Conservation (phyloP, 2,329 filamentous ascomycete species). For the Phaeosphaeriaceae sp. region DNA sequence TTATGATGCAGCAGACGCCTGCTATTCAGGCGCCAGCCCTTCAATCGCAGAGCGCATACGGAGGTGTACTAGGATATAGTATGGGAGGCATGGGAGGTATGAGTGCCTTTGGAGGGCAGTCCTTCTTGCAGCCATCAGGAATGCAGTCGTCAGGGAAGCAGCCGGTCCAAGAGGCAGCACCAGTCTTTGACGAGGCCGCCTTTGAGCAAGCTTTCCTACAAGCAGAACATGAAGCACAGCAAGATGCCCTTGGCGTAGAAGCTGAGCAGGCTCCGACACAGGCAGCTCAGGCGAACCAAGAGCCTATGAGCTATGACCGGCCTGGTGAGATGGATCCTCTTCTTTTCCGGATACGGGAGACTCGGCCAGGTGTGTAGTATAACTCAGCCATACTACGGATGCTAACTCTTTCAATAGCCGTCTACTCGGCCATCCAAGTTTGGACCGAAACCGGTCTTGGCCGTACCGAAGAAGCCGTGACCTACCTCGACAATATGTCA, state of each 20-base stretch:
- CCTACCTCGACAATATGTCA: slow-evolving; percentile 35
- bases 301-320: slow-evolving; percentile 25
- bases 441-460: slow-evolving; percentile 42
- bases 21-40: slow-evolving; percentile 37
- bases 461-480: slow-evolving; percentile 29
- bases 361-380: slow-evolving; percentile 42
- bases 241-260: slow-evolving; percentile 45
- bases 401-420: slow-evolving; percentile 29
- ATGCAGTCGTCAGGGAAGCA: slow-evolving; percentile 39
- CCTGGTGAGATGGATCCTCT: slow-evolving; percentile 39
- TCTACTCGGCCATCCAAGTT: slow-evolving; percentile 43
- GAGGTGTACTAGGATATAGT: slow-evolving; percentile 33
- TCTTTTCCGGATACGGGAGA: slow-evolving; percentile 40
- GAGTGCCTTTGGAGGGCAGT: slow-evolving; percentile 29
- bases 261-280: slow-evolving; percentile 23
- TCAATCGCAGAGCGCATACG: slow-evolving; percentile 32
- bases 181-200: slow-evolving; percentile 60
- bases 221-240: slow-evolving; percentile 53
- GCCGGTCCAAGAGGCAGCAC: slow-evolving; percentile 42
- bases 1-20: slow-evolving; percentile 53
- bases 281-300: slow-evolving; percentile 18
- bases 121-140: slow-evolving; percentile 32
- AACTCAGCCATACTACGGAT: slow-evolving; percentile 9
- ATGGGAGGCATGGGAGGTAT: too few species aligned
- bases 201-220: slow-evolving; percentile 63